Conservation (phyloP, 164 flowering plant species). For the Vitis riparia region DNA sequence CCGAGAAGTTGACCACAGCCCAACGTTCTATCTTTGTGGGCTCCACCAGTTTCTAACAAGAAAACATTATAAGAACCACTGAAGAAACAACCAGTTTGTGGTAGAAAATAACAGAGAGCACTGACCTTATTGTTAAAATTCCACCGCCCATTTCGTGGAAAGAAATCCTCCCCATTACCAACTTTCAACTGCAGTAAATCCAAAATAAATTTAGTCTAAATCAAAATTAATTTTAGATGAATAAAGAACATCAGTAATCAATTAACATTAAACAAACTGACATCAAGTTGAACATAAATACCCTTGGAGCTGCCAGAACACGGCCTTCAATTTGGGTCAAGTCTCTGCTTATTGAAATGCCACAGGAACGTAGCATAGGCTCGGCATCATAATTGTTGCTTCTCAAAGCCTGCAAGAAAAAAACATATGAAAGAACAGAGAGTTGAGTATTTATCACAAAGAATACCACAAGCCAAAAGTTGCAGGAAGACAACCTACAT, state of each 20-base stretch:
- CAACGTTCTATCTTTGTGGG: conserved; percentile 64
- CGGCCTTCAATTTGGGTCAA: conserved; percentile 88
- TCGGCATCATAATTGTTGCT: conserved; percentile 62
- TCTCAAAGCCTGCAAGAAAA: conserved; percentile 48
- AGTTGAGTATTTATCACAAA: neutral
- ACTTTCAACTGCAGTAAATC: conserved; percentile 55
- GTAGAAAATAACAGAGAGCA: neutral
- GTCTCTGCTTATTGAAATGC: conserved; percentile 48
- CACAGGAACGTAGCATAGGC: conserved; percentile 62
- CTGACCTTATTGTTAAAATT: conserved; percentile 82
- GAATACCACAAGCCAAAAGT: neutral
- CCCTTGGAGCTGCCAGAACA: conserved; percentile 79
- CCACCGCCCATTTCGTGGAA: conserved; percentile 84
- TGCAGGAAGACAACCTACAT: conserved; percentile 40
- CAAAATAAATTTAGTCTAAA: neutral
- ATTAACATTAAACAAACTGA: neutral
- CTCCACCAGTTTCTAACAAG: conserved; percentile 57
- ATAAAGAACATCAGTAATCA: neutral
- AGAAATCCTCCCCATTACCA: conserved; percentile 73
- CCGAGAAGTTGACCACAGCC: conserved; percentile 90
- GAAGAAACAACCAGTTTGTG: neutral
- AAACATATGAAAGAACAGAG: neutral
- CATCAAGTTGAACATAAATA: conserved; percentile 12
- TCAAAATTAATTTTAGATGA: neutral
- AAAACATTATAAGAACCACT: neutral